Percentiles rank a stretch among this genome's conserved stretches.
These are phyloP conservation scores for Chlamydomonas applanata DNA, from an alignment of 139 green algal genomes.

Conservation along the genomic window DNA sequence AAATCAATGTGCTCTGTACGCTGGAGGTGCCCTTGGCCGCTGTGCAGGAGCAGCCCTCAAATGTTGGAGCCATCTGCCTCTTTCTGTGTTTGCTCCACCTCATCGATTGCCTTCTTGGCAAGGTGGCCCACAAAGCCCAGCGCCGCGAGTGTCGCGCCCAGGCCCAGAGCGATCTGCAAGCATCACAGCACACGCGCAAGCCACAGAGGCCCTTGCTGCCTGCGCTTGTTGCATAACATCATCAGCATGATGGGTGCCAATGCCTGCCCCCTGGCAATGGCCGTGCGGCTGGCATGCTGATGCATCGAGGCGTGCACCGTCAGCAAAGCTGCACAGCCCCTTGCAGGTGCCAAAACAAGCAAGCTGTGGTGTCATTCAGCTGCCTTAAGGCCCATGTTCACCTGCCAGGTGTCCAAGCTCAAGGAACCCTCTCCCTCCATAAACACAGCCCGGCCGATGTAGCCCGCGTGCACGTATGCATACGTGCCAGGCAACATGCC, in stretches of 20 bases:
- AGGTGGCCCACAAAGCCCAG: constrained; percentile 70
- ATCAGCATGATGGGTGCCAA: not conserved
- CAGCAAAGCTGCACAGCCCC: not conserved
- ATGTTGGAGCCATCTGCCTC: no score
- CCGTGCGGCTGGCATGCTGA: not conserved
- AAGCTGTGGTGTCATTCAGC: not conserved
- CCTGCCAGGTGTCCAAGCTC: constrained; percentile 41
- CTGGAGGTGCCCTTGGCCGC: no score
- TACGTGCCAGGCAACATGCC: constrained; percentile 95
- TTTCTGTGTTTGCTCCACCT: constrained; percentile 34
- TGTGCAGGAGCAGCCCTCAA: no score
- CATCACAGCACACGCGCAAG: not conserved
- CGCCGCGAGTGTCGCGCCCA: constrained; percentile 54
- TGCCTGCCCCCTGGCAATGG: not conserved
- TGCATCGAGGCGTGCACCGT: not conserved
- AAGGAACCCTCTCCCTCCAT: constrained; percentile 49
- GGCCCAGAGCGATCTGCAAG: constrained; percentile 58
- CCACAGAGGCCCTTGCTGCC: not conserved
- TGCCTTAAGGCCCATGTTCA: not conserved
- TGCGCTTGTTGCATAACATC: not conserved
- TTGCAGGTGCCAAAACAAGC: constrained; percentile 3
- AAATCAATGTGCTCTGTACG: no score
- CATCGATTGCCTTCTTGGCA: constrained; percentile 70
- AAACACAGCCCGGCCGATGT: constrained; percentile 55
- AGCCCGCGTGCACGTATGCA: constrained; percentile 76